Percentiles rank a stretch among this genome's conserved stretches.
These are phyloP conservation scores for Rachicladosporium sp. DNA, from an alignment of 2,329 filamentous ascomycete species.

Conservation along the genomic window DNA sequence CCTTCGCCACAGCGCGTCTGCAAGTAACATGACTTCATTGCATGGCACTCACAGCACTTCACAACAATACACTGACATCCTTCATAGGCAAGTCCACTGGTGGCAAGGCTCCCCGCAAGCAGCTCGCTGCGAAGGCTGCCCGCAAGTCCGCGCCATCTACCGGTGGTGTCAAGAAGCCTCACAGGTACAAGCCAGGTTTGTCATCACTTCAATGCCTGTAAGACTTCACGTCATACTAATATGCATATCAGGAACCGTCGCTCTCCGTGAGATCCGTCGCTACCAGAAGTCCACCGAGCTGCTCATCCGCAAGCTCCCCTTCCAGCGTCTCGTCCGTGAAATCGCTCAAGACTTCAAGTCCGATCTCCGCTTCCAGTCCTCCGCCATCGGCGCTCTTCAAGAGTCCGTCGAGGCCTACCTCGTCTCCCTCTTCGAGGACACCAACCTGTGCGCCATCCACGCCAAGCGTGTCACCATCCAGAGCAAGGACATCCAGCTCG, in stretches of 20 bases:
- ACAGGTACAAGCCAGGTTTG: conserved; percentile 41
- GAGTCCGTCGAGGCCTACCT: conserved; percentile 95
- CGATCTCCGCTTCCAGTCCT: conserved; percentile 89
- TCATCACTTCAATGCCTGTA: conserved; percentile 8
- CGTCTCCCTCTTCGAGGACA: conserved; percentile 91
- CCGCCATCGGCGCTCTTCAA: conserved; percentile 84
- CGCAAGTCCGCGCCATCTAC: conserved; percentile 97
- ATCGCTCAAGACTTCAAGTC: conserved; percentile 53
- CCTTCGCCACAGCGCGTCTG: conserved; percentile 7
- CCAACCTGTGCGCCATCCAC: conserved; percentile 91
- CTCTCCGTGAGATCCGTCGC: conserved; percentile 79
- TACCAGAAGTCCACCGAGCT: conserved; percentile 87
- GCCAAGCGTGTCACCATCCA: conserved; percentile 86
- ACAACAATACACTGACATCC: conserved; percentile 21
- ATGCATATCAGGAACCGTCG: conserved; percentile 59
- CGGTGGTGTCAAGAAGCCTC: conserved; percentile 52
- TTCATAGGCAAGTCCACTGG: conserved; percentile 57
- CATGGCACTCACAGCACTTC: conserved; percentile 9
- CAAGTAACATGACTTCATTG: conserved; percentile 8
- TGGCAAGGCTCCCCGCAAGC: conserved; percentile 73
- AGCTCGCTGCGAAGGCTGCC: conserved; percentile 97
- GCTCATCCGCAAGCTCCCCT: conserved; percentile 67
- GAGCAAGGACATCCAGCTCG: conserved; percentile 93
- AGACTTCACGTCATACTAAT: conserved; percentile 12
- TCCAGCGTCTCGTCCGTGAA: conserved; percentile 67